A percentile compares a stretch with the other conserved stretches of the same genome.
Evolutionary conservation across 345 rosid species (phyloP).

Genomic region (Lumnitzera racemosa): DNA sequence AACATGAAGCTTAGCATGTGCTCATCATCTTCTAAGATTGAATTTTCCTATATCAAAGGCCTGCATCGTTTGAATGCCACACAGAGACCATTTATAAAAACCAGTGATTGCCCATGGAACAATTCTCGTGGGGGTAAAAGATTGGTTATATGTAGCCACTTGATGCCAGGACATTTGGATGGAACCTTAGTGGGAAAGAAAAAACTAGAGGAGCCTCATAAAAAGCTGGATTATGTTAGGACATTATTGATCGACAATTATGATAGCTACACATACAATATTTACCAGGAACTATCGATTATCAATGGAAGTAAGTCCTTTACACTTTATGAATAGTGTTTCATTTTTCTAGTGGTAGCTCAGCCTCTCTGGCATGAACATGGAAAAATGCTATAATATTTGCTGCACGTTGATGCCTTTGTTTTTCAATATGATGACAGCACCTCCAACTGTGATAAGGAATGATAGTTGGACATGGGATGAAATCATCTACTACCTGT

Average conservation of each 20-base stretch:
- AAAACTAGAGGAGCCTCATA: conserved; percentile 30
- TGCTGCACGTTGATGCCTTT: conserved; percentile 9
- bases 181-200: conserved; percentile 38
- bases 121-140: conserved; percentile 16
- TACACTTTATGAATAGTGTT: neutral
- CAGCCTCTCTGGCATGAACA: neutral
- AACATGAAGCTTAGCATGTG: conserved; percentile 30
- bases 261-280: conserved; percentile 94
- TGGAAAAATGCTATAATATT: neutral
- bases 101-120: conserved; percentile 21
- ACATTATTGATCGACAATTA: conserved; percentile 88
- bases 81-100: conserved; percentile 22
- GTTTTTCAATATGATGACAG: conserved; percentile 26
- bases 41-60: conserved; percentile 28
- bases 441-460: conserved; percentile 78
- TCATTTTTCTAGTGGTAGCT: neutral
- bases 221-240: conserved; percentile 57
- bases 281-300: conserved; percentile 71
- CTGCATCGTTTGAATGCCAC: conserved; percentile 15
- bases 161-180: conserved; percentile 46
- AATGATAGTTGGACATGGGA: conserved; percentile 90
- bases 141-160: conserved; percentile 25
- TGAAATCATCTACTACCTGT: conserved; percentile 44
- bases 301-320: conserved; percentile 67
- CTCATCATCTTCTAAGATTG: conserved; percentile 32